Evolutionary conservation across 2,329 filamentous ascomycete genomes (phyloP).

Genomic region (Curvularia hawaiiensis): DNA sequence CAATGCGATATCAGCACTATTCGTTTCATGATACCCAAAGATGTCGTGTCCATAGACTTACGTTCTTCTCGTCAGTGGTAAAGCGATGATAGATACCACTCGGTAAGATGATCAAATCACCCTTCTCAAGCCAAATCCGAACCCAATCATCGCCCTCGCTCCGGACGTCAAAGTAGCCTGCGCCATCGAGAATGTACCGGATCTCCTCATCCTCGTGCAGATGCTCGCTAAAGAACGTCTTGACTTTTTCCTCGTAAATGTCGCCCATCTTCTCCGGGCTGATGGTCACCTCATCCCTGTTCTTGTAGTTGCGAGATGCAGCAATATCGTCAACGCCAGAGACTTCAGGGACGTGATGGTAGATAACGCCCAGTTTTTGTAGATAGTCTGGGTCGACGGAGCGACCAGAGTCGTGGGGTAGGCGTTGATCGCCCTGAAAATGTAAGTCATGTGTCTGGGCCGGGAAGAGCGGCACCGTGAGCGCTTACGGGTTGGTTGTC

Average conservation of each 20-base stretch:
- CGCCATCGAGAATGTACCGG: constrained; percentile 85
- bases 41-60: constrained; percentile 53
- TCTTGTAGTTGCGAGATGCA: constrained; percentile 79
- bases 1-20: constrained; percentile 22
- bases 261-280: constrained; percentile 85
- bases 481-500: constrained; percentile 65
- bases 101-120: constrained; percentile 90
- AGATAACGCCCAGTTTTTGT: constrained; percentile 76
- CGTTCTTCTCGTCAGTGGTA: constrained; percentile 89
- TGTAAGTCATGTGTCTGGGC: constrained; percentile 24
- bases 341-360: constrained; percentile 70
- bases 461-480: neutral
- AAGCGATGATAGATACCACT: constrained; percentile 97
- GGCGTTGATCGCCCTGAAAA: constrained; percentile 85
- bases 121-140: constrained; percentile 80
- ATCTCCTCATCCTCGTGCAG: constrained; percentile 99
- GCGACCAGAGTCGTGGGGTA: constrained; percentile 84
- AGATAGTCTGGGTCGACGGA: constrained; percentile 70
- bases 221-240: constrained; percentile 92
- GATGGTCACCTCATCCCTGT: constrained; percentile 91
- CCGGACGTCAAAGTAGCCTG: constrained; percentile 92
- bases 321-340: constrained; percentile 75
- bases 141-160: constrained; percentile 86
- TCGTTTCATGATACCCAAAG: neutral
- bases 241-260: constrained; percentile 91